These are phyloP conservation scores for Phytophthora uliginosa DNA, from an alignment of 352 stramenopile species.

Conservation along the genomic window DNA sequence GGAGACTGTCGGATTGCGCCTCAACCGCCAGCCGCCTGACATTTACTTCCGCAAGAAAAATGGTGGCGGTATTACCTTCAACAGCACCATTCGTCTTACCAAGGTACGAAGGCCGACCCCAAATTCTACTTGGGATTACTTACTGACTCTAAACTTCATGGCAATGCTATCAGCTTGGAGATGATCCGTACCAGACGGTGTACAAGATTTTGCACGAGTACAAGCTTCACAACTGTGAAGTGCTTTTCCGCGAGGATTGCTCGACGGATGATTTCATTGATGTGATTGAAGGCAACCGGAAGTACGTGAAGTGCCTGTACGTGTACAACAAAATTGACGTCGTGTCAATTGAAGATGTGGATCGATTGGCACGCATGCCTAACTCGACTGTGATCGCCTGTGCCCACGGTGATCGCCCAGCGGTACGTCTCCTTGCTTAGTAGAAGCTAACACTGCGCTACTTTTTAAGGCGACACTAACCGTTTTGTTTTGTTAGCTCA, in stretches of 20 bases:
- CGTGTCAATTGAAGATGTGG: slow-evolving; percentile 99
- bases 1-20: slow-evolving; percentile 97
- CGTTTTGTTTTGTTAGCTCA: slow-evolving; percentile 81
- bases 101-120: slow-evolving; percentile 68
- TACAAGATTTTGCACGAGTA: slow-evolving; percentile 97
- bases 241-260: slow-evolving; percentile 98
- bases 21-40: slow-evolving; percentile 98
- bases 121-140: not conserved
- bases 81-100: slow-evolving; percentile 96
- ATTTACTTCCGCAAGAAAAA: slow-evolving; percentile 98
- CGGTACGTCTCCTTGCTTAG: slow-evolving; percentile 47
- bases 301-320: slow-evolving; percentile 99
- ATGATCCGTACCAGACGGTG: slow-evolving; percentile 90
- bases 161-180: slow-evolving; percentile 61
- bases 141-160: not conserved
- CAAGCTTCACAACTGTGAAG: slow-evolving; percentile 98
- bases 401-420: slow-evolving; percentile 75
- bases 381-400: slow-evolving; percentile 98
- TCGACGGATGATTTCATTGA: slow-evolving; percentile 99
- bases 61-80: slow-evolving; percentile 96
- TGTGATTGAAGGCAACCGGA: slow-evolving; percentile 98
- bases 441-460: not conserved
- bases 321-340: slow-evolving; percentile 99
- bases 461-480: slow-evolving; percentile 1
- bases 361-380: slow-evolving; percentile 96